phyloP scores from a whole-genome alignment of 2,329 filamentous ascomycete species.

The Trichoderma sp. region DNA sequence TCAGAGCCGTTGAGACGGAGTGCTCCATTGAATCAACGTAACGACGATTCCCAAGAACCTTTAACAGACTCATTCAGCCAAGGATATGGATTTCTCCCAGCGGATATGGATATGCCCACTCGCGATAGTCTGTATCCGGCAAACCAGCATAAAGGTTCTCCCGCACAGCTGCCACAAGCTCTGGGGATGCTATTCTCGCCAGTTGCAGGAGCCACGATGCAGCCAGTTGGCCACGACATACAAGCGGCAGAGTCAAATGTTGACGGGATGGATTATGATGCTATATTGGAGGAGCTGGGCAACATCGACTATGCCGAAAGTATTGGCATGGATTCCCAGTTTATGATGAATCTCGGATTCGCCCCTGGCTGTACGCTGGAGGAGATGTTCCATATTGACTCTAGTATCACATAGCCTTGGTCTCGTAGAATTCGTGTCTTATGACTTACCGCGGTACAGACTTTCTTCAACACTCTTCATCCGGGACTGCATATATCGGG shows the following conservation, averaged over 20 bases:
- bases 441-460: not conserved
- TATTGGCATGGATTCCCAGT: constrained; percentile 18
- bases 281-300: constrained; percentile 24
- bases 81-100: constrained; percentile 15
- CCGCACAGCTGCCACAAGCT: constrained; percentile 8
- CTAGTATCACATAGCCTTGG: not conserved
- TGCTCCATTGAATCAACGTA: not conserved
- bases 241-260: not conserved
- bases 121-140: not conserved
- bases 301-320: constrained; percentile 21
- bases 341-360: constrained; percentile 24
- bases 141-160: constrained; percentile 21
- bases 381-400: constrained; percentile 8
- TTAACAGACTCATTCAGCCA: not conserved
- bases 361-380: constrained; percentile 18
- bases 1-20: constrained; percentile 1
- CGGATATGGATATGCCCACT: not conserved
- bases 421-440: not conserved
- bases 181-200: constrained; percentile 5
- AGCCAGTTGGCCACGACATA: not conserved
- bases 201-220: not conserved
- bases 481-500: not conserved
- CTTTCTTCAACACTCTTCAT: not conserved
- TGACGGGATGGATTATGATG: constrained; percentile 12
- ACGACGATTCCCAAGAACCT: not conserved